Evolutionary conservation across 192 early-diverging fungal genomes (phyloP).

Genomic region (Entrophospora sp.): DNA sequence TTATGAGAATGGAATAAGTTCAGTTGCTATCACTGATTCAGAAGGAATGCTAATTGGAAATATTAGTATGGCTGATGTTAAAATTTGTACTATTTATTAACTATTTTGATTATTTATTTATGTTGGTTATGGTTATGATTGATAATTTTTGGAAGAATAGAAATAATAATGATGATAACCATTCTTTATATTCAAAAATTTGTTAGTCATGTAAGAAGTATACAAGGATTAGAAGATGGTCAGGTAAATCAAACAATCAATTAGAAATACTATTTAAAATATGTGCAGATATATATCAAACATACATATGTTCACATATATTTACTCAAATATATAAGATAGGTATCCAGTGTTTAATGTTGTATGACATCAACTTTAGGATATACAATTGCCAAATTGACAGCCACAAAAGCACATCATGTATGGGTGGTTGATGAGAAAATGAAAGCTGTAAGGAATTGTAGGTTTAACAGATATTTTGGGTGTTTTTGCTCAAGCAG

Average conservation of each 20-base stretch:
- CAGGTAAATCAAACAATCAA: slow-evolving; percentile 35
- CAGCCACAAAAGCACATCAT: slow-evolving; percentile 73
- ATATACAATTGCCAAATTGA: slow-evolving; percentile 64
- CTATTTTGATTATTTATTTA: not conserved
- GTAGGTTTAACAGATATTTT: slow-evolving; percentile 76
- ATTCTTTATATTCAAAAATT: slow-evolving; percentile 49
- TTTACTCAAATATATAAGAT: slow-evolving; percentile 32
- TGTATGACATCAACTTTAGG: slow-evolving; percentile 59
- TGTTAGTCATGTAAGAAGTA: slow-evolving; percentile 44
- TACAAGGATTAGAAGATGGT: slow-evolving; percentile 61
- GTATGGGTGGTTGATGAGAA: slow-evolving; percentile 64
- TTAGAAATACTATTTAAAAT: not conserved
- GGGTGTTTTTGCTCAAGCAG: slow-evolving; percentile 34
- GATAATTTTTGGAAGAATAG: no score
- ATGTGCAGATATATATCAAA: no score
- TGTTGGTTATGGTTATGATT: not conserved
- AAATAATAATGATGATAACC: no score
- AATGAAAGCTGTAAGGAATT: slow-evolving; percentile 52
- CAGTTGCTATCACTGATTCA: slow-evolving; percentile 48
- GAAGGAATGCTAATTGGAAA: slow-evolving; percentile 52
- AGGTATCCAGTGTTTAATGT: slow-evolving; percentile 70
- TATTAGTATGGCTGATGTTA: slow-evolving; percentile 63
- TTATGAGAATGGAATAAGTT: slow-evolving; percentile 50
- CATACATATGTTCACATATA: not conserved
- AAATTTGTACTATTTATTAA: slow-evolving; percentile 29